Evolutionary conservation across 495 filamentous ascomycete species (phyloP), one percentile per base, ranked within the genome.

Genomic region (Choiromyces venosus): DNA sequence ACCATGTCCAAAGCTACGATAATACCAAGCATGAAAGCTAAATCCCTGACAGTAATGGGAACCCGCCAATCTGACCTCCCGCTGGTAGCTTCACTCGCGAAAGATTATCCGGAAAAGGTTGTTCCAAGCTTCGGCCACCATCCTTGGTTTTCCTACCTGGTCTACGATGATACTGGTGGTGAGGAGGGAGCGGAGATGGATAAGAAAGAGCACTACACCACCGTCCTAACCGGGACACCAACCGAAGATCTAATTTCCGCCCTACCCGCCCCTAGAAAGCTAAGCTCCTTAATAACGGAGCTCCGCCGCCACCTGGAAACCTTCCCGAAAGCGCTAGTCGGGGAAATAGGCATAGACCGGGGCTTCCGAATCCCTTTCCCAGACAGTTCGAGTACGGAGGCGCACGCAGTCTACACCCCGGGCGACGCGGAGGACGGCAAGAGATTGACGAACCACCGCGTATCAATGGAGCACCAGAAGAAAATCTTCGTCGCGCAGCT

Each of bases 51-150:
- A 5, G 86, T 96, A 71, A 97, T 99, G 94, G 88, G 92, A 10
- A 97, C 96, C 0, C 89, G 94, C 44, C 85, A 85, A 3, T 87
- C 97, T 82, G 96, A 98, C 82, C 95, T 98, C 82, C 85, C 90
- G 12, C 88, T 98, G 29, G 96, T 99, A 19, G 86, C 87, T 21
- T 80, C 89, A 37, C 86, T 91, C 68, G 90, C 93, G 2, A 82
- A 85, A 37, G 76, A 82, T 42, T 82, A 86, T 40, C 38, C 86
- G n/a, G 78, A 40, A 61, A 80, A 68, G 79, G 79, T 97, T 18
- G 74, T 97, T 1, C 94, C 95, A 0, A 90, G 89, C 38, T 99
- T 97, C 83, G 95, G 95, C n/a, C 97, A 94, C 93, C 95, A 99
- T 82, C 96, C 96, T 1, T 99, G 95, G 95, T 99, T 98, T 83